Conservation (phyloP, 1,284 basidiomycete genomes). For the Butyriboletus appendiculatus region DNA sequence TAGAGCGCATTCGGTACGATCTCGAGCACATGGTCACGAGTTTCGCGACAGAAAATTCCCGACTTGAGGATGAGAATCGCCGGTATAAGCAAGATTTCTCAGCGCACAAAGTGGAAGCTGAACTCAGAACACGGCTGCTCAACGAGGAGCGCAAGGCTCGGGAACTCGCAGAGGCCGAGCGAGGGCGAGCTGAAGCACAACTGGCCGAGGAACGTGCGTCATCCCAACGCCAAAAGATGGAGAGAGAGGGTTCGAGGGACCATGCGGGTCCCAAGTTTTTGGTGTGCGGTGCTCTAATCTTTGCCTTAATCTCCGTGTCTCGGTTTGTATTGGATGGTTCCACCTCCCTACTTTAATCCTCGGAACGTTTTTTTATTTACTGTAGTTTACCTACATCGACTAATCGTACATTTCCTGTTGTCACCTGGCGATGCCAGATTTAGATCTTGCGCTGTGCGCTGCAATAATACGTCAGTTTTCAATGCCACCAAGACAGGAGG, state of each 20-base stretch:
- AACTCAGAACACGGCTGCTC: constrained; percentile 7
- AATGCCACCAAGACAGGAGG: background rate
- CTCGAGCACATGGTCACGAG: constrained; percentile 29
- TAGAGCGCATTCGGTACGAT: constrained; percentile 25
- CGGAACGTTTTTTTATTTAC: constrained; percentile 2
- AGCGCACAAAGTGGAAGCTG: constrained; percentile 13
- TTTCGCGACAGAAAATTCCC: constrained; percentile 30
- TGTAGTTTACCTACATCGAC: constrained; percentile 2
- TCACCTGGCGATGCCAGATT: background rate
- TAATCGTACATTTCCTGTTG: background rate
- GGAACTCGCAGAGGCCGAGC: constrained; percentile 15
- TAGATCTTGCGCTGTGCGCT: background rate
- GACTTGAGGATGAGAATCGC: constrained; percentile 28
- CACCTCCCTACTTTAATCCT: background rate
- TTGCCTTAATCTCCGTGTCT: constrained; percentile 18
- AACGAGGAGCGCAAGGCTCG: constrained; percentile 13
- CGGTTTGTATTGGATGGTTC: constrained; percentile 14
- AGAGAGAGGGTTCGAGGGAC: constrained; percentile 1
- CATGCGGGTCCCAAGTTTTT: constrained; percentile 3
- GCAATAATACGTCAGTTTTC: background rate
- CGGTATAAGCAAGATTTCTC: constrained; percentile 7
- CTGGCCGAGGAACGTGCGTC: constrained; percentile 15
- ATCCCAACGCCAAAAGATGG: constrained; percentile 16
- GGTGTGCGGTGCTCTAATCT: constrained; percentile 17
- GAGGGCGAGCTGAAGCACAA: constrained; percentile 13